Conservation (phyloP, 805 yeast genomes). For the Ogataea kodamae region DNA sequence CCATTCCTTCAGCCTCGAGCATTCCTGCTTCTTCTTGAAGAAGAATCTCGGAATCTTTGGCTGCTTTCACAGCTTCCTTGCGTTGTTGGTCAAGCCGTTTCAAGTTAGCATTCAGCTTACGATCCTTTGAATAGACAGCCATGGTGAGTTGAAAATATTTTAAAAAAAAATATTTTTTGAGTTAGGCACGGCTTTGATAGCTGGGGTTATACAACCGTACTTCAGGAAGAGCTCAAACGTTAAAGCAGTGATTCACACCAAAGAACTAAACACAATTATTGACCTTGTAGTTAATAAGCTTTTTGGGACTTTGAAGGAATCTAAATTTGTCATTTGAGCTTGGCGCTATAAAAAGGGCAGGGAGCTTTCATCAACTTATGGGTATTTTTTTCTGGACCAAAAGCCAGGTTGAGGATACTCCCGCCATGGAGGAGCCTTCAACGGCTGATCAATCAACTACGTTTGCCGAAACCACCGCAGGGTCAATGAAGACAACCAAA, state of each 20-base stretch:
- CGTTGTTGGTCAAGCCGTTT: conserved; percentile 68
- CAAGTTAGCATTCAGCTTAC: conserved; percentile 60
- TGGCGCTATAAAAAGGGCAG: conserved; percentile 11
- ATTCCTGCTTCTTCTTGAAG: conserved; percentile 82
- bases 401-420: background rate
- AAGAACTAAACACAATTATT: no score
- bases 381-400: conserved; percentile 9
- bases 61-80: conserved; percentile 74
- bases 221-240: no score
- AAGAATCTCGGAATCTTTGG: conserved; percentile 82
- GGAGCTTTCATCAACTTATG: conserved; percentile 7
- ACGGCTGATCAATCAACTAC: conserved; percentile 2
- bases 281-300: no score
- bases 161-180: conserved; percentile 6
- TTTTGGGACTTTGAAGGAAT: no score
- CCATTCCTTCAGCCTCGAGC: conserved; percentile 94
- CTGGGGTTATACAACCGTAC: conserved; percentile 8
- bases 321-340: background rate
- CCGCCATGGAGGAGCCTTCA: conserved; percentile 1
- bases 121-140: conserved; percentile 36
- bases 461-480: conserved; percentile 9
- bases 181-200: conserved; percentile 13
- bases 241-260: no score
- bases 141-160: conserved; percentile 6
- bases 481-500: conserved; percentile 5